Evolutionary conservation across 2,329 filamentous ascomycete genomes (phyloP).

Genomic region (Alternaria brassicae): DNA sequence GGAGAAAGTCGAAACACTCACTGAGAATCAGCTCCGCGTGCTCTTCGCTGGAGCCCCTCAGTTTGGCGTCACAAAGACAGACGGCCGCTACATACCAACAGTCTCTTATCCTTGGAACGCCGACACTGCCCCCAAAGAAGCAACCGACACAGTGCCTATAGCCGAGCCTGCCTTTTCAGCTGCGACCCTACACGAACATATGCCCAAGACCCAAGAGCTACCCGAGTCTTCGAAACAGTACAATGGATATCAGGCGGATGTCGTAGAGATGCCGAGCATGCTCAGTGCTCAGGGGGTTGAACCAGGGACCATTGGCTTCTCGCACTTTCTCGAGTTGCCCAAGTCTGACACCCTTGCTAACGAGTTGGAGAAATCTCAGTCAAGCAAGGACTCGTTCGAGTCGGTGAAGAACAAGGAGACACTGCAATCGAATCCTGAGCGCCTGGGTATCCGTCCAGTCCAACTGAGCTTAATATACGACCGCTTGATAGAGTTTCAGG

Average conservation of each 20-base stretch:
- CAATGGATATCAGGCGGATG: constrained; percentile 42
- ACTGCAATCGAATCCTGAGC: constrained; percentile 47
- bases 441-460: constrained; percentile 48
- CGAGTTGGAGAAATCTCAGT: constrained; percentile 63
- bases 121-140: constrained; percentile 64
- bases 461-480: constrained; percentile 45
- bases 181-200: constrained; percentile 39
- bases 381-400: constrained; percentile 38
- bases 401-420: constrained; percentile 55
- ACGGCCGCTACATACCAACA: constrained; percentile 67
- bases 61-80: constrained; percentile 69
- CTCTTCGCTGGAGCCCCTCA: constrained; percentile 79
- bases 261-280: constrained; percentile 71
- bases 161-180: constrained; percentile 49
- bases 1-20: constrained; percentile 29
- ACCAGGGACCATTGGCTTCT: constrained; percentile 73
- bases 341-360: constrained; percentile 66
- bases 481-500: constrained; percentile 51
- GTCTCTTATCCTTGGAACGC: constrained; percentile 74
- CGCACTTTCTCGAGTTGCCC: constrained; percentile 70
- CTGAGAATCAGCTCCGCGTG: constrained; percentile 67
- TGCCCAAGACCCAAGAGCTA: constrained; percentile 18
- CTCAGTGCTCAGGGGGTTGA: constrained; percentile 75
- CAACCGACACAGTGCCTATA: constrained; percentile 59
- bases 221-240: constrained; percentile 25